These are phyloP conservation scores for Fagopyrum tataricum DNA, from an alignment of 148 eudicot species.

Conservation along the genomic window DNA sequence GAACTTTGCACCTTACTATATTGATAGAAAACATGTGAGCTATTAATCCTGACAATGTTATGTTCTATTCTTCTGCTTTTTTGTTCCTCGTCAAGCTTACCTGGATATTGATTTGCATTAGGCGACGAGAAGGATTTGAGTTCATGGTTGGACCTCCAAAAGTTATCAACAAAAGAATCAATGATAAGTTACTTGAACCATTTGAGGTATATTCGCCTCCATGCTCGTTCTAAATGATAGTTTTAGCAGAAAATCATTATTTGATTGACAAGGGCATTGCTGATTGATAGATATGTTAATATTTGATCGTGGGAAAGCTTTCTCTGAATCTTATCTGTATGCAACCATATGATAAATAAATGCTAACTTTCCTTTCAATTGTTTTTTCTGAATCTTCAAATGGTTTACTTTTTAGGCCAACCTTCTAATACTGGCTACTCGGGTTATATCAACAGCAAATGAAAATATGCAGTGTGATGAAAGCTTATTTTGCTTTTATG, in stretches of 20 bases:
- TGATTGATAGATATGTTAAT: neutral
- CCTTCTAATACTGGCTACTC: neutral
- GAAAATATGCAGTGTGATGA: neutral
- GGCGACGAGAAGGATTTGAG: slow-evolving; percentile 97
- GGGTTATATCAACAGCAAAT: neutral
- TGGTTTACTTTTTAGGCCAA: neutral
- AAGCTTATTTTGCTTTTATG: neutral
- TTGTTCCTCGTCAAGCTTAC: slow-evolving; percentile 9
- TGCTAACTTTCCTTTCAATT: neutral
- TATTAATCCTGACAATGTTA: neutral
- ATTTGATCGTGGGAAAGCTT: neutral
- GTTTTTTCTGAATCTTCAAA: neutral
- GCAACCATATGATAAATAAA: neutral
- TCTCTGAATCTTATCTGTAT: neutral
- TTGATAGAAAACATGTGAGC: slow-evolving; percentile 94
- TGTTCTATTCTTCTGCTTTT: neutral
- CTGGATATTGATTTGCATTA: slow-evolving; percentile 19
- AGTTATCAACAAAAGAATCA: slow-evolving; percentile 78
- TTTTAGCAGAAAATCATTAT: neutral
- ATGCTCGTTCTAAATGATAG: neutral
- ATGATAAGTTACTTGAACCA: slow-evolving; percentile 78
- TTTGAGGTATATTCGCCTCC: slow-evolving; percentile 51
- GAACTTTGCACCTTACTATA: slow-evolving; percentile 93
- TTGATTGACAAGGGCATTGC: neutral
- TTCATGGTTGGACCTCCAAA: slow-evolving; percentile 99